Evolutionary conservation across 345 rosid species (phyloP), one percentile per base, ranked within the genome.

Genomic region (Lepidium didymum): DNA sequence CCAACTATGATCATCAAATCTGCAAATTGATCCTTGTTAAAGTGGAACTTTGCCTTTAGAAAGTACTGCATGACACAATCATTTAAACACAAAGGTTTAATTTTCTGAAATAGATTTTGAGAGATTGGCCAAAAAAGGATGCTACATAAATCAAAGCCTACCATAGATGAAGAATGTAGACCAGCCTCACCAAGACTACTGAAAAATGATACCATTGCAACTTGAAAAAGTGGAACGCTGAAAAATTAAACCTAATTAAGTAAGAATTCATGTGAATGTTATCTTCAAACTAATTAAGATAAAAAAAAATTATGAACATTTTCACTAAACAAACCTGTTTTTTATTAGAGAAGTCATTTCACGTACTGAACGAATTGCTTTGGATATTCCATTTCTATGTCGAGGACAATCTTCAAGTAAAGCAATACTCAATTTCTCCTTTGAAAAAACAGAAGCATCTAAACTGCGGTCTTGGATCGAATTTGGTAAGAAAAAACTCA

Each of bases 21-120:
- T 11, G 98, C 98, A 62, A 92, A 92, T 50, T 92, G 93, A 68
- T 92, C 82, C 79, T 92, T 92, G 71, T 81, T 74, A 67, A 85
- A 92, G 79, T 85, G 93, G 81, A 92, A 92, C 56, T 47, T 82
- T 36, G 98, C 96, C 90, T 92, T 92, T 31, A 90, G 67, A 81
- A 81, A 92, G 77, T 92, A 92, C 96, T 92, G 83, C 77, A 41
- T 35, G 38, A 60, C 63, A 21, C 11, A 56, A 21, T 16, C 7
- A 8, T 62, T 52, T 29, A 38, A 36, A 3, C 25, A 8, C 23
- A 45, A 21, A 54, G 13, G 2, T 38, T 45, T 11, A 65, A 9
- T 45, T 36, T 68, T 10, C 8, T 27, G 40, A 1, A 65, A 14
- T 5, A 1, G 3, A 3, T 7, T 33, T 15, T 31, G 34, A 42